These are phyloP conservation scores for Scleroderma bovista DNA, from an alignment of 768 basidiomycete genomes.

Conservation along the genomic window DNA sequence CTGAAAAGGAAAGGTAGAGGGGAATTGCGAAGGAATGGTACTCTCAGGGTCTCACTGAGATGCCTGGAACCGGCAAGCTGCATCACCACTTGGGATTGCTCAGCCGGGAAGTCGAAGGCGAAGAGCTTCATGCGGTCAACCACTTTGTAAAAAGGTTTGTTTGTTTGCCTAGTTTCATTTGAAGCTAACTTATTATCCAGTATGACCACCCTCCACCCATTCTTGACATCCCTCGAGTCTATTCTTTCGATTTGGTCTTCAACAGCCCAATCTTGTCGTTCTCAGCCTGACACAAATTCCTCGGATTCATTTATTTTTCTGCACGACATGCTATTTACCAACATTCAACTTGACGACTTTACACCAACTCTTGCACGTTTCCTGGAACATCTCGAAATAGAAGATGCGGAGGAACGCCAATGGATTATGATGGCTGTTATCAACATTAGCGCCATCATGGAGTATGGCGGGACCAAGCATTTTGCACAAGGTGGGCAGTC, in stretches of 20 bases:
- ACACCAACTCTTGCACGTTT: constrained; percentile 74
- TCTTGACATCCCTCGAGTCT: constrained; percentile 83
- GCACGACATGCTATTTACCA: constrained; percentile 97
- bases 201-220: constrained; percentile 88
- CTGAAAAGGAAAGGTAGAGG: constrained; percentile 90
- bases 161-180: background rate
- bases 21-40: constrained; percentile 92
- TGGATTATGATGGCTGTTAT: constrained; percentile 97
- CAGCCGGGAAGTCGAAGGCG: constrained; percentile 73
- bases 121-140: constrained; percentile 83
- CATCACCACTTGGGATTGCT: constrained; percentile 93
- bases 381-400: constrained; percentile 79
- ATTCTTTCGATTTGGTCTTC: constrained; percentile 85
- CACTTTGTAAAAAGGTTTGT: constrained; percentile 92
- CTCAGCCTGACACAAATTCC: constrained; percentile 65
- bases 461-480: constrained; percentile 81
- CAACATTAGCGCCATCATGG: constrained; percentile 76
- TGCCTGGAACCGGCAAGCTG: constrained; percentile 89
- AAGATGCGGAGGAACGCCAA: constrained; percentile 74
- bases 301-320: constrained; percentile 85
- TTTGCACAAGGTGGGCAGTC: constrained; percentile 55
- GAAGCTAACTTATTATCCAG: constrained; percentile 37
- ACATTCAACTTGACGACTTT: constrained; percentile 92
- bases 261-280: constrained; percentile 55
- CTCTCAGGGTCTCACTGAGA: constrained; percentile 75